Evolutionary conservation across 164 flowering plant species (phyloP).

Genomic region (Vitis riparia): DNA sequence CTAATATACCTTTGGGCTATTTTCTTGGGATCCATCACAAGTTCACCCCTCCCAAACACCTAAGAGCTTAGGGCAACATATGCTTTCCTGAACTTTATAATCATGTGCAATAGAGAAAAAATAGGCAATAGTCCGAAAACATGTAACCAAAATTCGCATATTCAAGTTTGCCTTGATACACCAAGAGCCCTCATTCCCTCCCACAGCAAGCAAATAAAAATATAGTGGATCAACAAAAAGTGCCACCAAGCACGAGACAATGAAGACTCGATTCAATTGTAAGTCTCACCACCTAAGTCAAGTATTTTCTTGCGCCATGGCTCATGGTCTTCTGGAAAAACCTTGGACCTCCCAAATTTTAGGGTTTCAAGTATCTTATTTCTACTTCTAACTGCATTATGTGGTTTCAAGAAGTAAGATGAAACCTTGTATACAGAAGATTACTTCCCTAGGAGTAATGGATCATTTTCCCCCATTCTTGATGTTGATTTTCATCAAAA

Average conservation of each 20-base stretch:
- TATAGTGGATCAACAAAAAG: slow-evolving; percentile 85
- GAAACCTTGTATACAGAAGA: slow-evolving; percentile 34
- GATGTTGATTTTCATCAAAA: slow-evolving; percentile 43
- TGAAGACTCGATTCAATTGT: slow-evolving; percentile 76
- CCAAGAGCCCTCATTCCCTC: slow-evolving; percentile 21
- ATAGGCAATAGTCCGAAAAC: slow-evolving; percentile 66
- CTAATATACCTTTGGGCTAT: slow-evolving; percentile 67
- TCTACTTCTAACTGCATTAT: slow-evolving; percentile 16
- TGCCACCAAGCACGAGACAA: slow-evolving; percentile 74
- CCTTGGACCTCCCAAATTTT: slow-evolving; percentile 39
- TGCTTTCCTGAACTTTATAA: slow-evolving; percentile 74
- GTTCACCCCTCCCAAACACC: slow-evolving; percentile 89
- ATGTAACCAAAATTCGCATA: slow-evolving; percentile 61
- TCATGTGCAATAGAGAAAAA: slow-evolving; percentile 59
- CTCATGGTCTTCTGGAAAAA: slow-evolving; percentile 50
- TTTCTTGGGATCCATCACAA: slow-evolving; percentile 77
- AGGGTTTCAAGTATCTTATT: slow-evolving; percentile 29
- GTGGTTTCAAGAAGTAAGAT: slow-evolving; percentile 35
- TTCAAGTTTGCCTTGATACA: slow-evolving; percentile 66
- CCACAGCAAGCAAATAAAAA: slow-evolving; percentile 68
- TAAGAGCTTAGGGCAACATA: slow-evolving; percentile 75
- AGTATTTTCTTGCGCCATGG: slow-evolving; percentile 58
- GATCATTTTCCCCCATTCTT: slow-evolving; percentile 36
- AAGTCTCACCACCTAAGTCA: slow-evolving; percentile 81
- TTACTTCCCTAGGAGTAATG: slow-evolving; percentile 30